Conservation (phyloP, 495 filamentous ascomycete species). For the Sordaria brevicollis region DNA sequence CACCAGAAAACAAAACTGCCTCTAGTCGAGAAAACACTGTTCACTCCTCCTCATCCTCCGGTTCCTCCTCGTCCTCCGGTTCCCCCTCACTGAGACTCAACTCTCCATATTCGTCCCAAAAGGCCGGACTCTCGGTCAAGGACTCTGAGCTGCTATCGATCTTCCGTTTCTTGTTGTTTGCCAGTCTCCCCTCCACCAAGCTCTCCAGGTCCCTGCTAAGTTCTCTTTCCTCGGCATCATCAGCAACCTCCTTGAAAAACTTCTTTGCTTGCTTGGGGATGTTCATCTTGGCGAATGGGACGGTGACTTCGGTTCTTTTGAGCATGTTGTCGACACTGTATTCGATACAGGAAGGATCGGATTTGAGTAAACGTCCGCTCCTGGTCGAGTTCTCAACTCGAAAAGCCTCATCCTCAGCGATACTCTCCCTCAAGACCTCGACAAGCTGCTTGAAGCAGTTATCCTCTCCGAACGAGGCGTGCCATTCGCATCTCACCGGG, state of each 20-base stretch:
- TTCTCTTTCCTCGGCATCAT: neutral
- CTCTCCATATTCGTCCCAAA: neutral
- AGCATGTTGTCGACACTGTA: neutral
- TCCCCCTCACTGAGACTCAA: neutral
- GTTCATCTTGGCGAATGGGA: neutral
- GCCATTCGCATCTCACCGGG: neutral
- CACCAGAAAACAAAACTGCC: neutral
- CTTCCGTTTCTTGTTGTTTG: neutral
- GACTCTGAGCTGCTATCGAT: neutral
- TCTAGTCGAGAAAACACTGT: neutral
- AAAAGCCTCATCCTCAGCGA: neutral
- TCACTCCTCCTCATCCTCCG: neutral
- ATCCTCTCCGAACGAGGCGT: neutral
- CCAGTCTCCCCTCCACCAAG: neutral
- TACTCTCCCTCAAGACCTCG: neutral
- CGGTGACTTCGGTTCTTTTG: neutral
- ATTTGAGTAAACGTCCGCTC: neutral
- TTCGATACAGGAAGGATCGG: neutral
- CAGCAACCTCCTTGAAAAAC: neutral
- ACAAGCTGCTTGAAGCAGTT: neutral
- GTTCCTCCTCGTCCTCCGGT: neutral
- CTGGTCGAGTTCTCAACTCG: neutral
- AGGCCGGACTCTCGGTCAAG: too few relatives aligned
- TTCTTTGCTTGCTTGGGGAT: neutral
- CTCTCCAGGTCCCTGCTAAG: neutral